Base-by-base conservation (phyloP, 140 eudicot species). In the Flaveria floridana region DNA sequence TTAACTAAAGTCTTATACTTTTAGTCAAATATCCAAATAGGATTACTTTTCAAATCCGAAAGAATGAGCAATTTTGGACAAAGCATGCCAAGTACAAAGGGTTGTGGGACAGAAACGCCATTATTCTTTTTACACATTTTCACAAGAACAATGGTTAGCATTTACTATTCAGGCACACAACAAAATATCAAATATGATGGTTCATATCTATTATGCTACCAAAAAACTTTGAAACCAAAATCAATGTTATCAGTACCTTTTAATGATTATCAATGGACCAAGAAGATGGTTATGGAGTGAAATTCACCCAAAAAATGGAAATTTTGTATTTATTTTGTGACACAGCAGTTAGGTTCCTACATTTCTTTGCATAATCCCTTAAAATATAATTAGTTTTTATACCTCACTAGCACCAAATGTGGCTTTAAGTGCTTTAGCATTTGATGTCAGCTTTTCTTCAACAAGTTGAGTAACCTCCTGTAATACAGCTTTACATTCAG, bases 401-500 rank as follows among this genome's bases (percentile, higher is more conserved):
- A 95, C 99, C 97, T 88, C 88, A 11, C 80, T 39, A 70, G 99
- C 96, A 67, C 78, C 79, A 87, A 95, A 95, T 73, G 76, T 71
- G 62, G 80, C 21, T 83, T 91, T 95, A 14, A 95, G 64, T 44
- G 78, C 89, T 75, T 75, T 83, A 21, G 81, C 73, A 79, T 91
- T 77, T 61, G 92, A 73, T 58, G 76, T 88, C 72, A 95, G 92
- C 51, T 84, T 80, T 59, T 87, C 68, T 30, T 95, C 99, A 84
- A 95, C 96, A 81, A 87, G 96, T 67, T 76, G 69, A 30, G 96
- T 95, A 79, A 89, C 88, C 82, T 95, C 97, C 76, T 91, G 99
- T 79, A 95, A 72, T 25, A 87, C 95, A 53, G 97, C 84, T 88
- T 95, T 95, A 84, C 99, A 95, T 82, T 91, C 95, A 56, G 99